phyloP scores from a whole-genome alignment of 2,329 filamentous ascomycete genomes.

The Scorias spongiosa region DNA sequence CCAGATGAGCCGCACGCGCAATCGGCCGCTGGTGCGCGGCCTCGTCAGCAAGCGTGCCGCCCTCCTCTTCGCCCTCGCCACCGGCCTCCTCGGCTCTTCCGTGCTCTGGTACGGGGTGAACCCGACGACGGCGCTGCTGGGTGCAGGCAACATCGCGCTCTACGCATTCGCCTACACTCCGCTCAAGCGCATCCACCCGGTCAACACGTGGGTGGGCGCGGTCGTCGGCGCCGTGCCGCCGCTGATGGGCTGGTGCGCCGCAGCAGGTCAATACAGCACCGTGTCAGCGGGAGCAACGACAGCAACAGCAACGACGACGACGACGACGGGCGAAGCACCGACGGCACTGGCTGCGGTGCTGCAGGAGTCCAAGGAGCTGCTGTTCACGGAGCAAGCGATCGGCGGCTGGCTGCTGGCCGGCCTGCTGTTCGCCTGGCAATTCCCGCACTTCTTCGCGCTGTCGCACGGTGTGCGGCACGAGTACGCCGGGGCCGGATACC shows the following conservation, averaged over 20 bases:
- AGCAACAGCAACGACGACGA: constrained; percentile 7
- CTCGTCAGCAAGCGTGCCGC: constrained; percentile 60
- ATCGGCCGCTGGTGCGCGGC: constrained; percentile 71
- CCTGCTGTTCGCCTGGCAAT: constrained; percentile 89
- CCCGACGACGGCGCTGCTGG: constrained; percentile 77
- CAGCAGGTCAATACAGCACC: constrained; percentile 67
- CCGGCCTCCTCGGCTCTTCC: constrained; percentile 52
- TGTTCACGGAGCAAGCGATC: constrained; percentile 21
- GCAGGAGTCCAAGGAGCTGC: constrained; percentile 18
- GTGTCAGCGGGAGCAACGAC: constrained; percentile 9
- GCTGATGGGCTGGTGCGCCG: constrained; percentile 95
- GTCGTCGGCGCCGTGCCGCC: constrained; percentile 87
- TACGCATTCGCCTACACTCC: constrained; percentile 92
- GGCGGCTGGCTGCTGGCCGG: constrained; percentile 83
- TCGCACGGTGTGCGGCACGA: constrained; percentile 81
- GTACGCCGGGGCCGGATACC: constrained; percentile 56
- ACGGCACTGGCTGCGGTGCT: constrained; percentile 6
- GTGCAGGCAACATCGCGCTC: constrained; percentile 67
- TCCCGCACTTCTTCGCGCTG: constrained; percentile 93
- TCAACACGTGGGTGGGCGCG: constrained; percentile 93
- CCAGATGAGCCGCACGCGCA: constrained; percentile 83
- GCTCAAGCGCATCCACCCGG: constrained; percentile 67
- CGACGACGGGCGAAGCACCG: constrained; percentile 1
- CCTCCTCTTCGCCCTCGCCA: constrained; percentile 60
- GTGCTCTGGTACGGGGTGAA: constrained; percentile 83